These are phyloP conservation scores for Brassica hybrid DNA, from an alignment of 441 rosid genomes.

Conservation along the genomic window DNA sequence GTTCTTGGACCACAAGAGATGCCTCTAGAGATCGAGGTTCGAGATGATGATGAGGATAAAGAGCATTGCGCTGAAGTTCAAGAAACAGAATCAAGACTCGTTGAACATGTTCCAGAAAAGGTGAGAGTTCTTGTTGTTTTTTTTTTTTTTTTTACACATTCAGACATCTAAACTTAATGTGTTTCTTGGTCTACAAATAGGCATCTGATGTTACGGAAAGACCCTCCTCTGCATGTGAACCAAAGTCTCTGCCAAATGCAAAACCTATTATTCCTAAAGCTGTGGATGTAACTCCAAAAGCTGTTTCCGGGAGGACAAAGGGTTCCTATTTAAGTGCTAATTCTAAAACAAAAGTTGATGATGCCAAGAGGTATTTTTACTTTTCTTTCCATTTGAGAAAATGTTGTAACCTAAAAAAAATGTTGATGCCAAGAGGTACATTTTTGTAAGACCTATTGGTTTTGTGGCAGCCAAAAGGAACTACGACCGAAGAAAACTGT, in stretches of 20 bases:
- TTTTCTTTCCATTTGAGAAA: neutral
- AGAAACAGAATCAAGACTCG: slow-evolving; percentile 14
- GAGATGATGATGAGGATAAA: slow-evolving; percentile 39
- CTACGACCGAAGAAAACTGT: slow-evolving; percentile 48
- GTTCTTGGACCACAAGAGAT: slow-evolving; percentile 19
- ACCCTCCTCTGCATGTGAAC: slow-evolving; percentile 24
- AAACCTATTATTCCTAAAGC: slow-evolving; percentile 4
- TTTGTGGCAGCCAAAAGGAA: slow-evolving; percentile 53
- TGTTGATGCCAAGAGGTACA: neutral
- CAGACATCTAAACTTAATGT: neutral
- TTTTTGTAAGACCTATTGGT: slow-evolving; percentile 25
- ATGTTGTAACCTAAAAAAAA: neutral
- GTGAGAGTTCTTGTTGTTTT: slow-evolving; percentile 23
- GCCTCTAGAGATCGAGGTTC: slow-evolving; percentile 44
- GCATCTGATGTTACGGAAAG: slow-evolving; percentile 1
- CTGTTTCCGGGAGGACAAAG: slow-evolving; percentile 39
- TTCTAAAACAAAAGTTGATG: slow-evolving; percentile 45
- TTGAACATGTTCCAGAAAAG: slow-evolving; percentile 9
- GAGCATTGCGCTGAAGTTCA: slow-evolving; percentile 6
- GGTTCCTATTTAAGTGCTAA: slow-evolving; percentile 47
- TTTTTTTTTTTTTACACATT: slow-evolving; percentile 11
- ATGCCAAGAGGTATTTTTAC: slow-evolving; percentile 54
- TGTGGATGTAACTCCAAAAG: slow-evolving; percentile 19
- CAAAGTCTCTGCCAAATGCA: slow-evolving; percentile 9
- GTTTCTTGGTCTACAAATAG: slow-evolving; percentile 26